A percentile compares a stretch with the other conserved stretches of the same genome.
These are phyloP conservation scores for Filobasidium uniguttulatum DNA, from an alignment of 1,284 basidiomycete genomes.

Conservation along the genomic window DNA sequence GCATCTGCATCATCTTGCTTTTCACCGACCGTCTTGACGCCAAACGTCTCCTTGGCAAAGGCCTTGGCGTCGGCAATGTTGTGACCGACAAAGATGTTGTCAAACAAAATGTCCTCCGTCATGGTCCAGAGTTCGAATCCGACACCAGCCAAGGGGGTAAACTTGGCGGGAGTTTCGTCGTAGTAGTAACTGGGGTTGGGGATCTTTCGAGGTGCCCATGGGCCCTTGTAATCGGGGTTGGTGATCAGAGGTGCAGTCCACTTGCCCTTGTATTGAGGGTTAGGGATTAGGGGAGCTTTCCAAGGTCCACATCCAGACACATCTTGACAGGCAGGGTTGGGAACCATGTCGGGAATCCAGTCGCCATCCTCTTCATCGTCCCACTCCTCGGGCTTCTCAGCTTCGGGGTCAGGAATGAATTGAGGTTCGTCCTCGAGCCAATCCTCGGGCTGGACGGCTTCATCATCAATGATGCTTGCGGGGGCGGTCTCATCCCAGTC, in stretches of 20 bases:
- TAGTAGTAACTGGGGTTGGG: slow-evolving; percentile 86
- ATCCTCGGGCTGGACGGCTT: slow-evolving; percentile 79
- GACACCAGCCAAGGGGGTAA: slow-evolving; percentile 78
- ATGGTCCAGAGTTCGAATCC: slow-evolving; percentile 98
- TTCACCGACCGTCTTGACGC: slow-evolving; percentile 51
- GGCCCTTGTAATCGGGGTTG: slow-evolving; percentile 95
- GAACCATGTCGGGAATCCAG: slow-evolving; percentile 79
- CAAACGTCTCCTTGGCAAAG: slow-evolving; percentile 70
- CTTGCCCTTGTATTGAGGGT: slow-evolving; percentile 87
- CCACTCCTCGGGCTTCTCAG: slow-evolving; percentile 98
- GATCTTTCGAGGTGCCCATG: slow-evolving; percentile 85
- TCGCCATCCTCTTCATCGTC: slow-evolving; percentile 98
- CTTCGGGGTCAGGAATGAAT: slow-evolving; percentile 77
- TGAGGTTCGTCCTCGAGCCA: slow-evolving; percentile 87
- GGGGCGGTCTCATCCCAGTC: slow-evolving; percentile 97
- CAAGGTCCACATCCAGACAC: slow-evolving; percentile 90
- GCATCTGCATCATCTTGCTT: slow-evolving; percentile 37
- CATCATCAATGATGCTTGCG: slow-evolving; percentile 73
- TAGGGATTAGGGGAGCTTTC: slow-evolving; percentile 73
- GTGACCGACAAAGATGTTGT: slow-evolving; percentile 88
- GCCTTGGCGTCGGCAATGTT: slow-evolving; percentile 66
- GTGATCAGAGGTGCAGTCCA: slow-evolving; percentile 88
- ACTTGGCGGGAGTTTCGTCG: slow-evolving; percentile 72
- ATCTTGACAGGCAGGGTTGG: slow-evolving; percentile 78
- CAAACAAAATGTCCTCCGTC: slow-evolving; percentile 92